Evolutionary conservation across 2,329 filamentous ascomycete species (phyloP).

Genomic region (Pleomassaria siparia): DNA sequence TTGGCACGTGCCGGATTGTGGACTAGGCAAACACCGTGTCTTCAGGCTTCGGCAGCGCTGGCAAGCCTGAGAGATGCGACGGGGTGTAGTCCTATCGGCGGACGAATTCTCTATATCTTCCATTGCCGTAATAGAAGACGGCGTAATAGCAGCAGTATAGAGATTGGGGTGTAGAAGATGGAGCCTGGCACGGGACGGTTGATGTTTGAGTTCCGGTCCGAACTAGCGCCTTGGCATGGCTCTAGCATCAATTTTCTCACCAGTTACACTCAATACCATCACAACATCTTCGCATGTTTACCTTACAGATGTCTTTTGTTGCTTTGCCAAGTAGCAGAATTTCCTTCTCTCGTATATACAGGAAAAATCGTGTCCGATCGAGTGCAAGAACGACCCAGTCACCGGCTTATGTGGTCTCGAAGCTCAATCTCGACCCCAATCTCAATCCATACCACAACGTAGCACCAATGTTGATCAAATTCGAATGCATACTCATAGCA

Average conservation of each 20-base stretch:
- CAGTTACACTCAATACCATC: neutral
- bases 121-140: slow-evolving; percentile 19
- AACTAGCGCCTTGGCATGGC: neutral
- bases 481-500: slow-evolving; percentile 49
- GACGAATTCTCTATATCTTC: slow-evolving; percentile 22
- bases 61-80: slow-evolving; percentile 35
- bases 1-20: slow-evolving; percentile 29
- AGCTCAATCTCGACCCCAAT: slow-evolving; percentile 19
- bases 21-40: slow-evolving; percentile 36
- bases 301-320: too few species aligned
- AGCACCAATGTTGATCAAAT: slow-evolving; percentile 41
- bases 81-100: slow-evolving; percentile 11
- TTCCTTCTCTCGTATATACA: too few species aligned
- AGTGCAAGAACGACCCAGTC: too few species aligned
- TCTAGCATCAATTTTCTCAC: neutral
- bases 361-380: too few species aligned
- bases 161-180: neutral
- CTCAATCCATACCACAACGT: slow-evolving; percentile 32
- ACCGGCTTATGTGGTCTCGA: neutral
- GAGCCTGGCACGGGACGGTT: slow-evolving; percentile 4
- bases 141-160: neutral
- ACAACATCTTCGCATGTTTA: neutral
- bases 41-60: slow-evolving; percentile 38
- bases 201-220: neutral
- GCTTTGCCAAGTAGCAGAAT: too few species aligned